Base-by-base conservation (phyloP, 2,329 filamentous ascomycete species). In the Pseudogymnoascus sp. region DNA sequence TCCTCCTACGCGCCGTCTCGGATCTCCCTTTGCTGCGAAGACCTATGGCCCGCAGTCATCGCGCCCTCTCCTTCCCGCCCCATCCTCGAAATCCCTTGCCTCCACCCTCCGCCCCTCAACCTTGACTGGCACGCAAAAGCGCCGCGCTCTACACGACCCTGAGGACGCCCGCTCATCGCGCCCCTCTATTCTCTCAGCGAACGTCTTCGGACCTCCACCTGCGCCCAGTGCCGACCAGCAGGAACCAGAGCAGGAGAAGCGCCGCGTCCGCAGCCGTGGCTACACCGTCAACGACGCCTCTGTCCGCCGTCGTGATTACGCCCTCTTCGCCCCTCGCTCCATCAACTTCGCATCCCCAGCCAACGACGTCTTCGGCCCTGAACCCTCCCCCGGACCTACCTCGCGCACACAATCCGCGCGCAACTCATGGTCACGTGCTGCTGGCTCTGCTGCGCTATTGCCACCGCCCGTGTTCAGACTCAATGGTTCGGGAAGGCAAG, bases 1-100 rank as follows among this genome's bases (percentile, higher is more conserved):
- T 66, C 65, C 70, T 39, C 68, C 50, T 69, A 20, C 60, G 8
- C 41, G 70, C 9, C 76, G 77, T 3, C 75, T 83, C 2, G 80
- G 77, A 1, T 84, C 82, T 3, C 81, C 82, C 0, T 84, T 86
- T 63, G 73, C 76, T 18, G 77, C 81, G 32, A 79, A 76, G 63
- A 86, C 82, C 65, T 86, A 86, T 65, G 84, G 84, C 0, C 84
- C 83, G 1, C 85, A 81, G 70, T 83, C 82, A 11, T 84, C 83
- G 2, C 65, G 63, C n/a, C 57, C 41, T 20, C 58, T 64, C 35
- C 60, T 60, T 25, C 37, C 50, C 22, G 62, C 60, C 12, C n/a
- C 30, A 20, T 38, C 47, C 8, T 25, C 22, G 4, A 59, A 34
- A 22, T 61, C 60, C 6, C 68, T 72, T 18, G 62, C 65, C 12